Conservation (phyloP, 179 eudicot genomes). For the Amaranthus tricolor region DNA sequence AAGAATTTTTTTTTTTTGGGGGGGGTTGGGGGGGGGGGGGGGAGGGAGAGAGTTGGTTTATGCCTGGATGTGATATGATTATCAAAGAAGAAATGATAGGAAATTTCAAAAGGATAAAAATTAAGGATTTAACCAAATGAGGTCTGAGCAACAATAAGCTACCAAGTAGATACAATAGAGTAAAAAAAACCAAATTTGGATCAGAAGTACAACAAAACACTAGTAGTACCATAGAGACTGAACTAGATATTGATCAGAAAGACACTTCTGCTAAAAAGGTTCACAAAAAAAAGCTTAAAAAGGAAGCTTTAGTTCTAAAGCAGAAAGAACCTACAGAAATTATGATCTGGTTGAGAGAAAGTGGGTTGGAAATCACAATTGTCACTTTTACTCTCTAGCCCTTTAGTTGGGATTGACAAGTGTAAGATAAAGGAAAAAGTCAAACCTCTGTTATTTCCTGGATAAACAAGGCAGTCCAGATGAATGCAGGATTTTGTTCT, state of each 20-base stretch:
- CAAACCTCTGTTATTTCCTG: constrained; percentile 66
- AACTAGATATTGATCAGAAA: not conserved
- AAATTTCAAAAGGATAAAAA: not conserved
- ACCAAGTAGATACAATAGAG: too few relatives aligned
- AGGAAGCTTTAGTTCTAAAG: not conserved
- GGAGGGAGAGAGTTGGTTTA: too few relatives aligned
- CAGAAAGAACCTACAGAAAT: not conserved
- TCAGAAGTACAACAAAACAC: too few relatives aligned
- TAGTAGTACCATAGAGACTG: not conserved
- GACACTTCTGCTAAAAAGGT: not conserved
- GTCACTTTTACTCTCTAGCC: not conserved
- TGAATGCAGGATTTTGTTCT: constrained; percentile 47
- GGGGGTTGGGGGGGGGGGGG: too few relatives aligned
- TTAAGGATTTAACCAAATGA: not conserved
- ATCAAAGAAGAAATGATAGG: not conserved
- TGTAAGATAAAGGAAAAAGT: not conserved
- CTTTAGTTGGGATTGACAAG: too few relatives aligned
- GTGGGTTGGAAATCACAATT: not conserved
- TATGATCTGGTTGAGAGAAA: not conserved
- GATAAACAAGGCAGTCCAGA: constrained; percentile 68
- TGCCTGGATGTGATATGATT: too few relatives aligned
- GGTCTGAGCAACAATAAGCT: not conserved
- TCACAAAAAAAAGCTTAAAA: not conserved
- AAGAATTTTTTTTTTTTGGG: too few relatives aligned
- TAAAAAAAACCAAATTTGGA: too few relatives aligned